Percentiles rank a stretch among this genome's conserved stretches.
Conservation (phyloP, 2,329 filamentous ascomycete genomes). For the Trichophyton rubrum region DNA sequence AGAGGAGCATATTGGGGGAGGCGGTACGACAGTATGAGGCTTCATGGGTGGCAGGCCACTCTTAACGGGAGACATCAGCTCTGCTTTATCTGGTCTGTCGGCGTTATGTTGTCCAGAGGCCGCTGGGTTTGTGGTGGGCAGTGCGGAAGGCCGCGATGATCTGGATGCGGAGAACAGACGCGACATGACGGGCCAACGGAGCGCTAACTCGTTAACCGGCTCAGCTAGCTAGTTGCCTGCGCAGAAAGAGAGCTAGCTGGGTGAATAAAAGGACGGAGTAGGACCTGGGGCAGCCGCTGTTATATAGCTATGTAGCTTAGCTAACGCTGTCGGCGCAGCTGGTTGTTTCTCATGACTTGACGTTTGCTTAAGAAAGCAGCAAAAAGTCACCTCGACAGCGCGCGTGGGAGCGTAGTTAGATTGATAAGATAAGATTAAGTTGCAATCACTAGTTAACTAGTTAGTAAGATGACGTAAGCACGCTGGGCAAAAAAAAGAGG, state of each 20-base stretch:
- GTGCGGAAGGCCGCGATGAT: neutral
- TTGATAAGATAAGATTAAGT: conserved; percentile 4
- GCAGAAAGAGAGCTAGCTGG: neutral
- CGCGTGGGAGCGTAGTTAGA: neutral
- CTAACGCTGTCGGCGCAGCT: neutral
- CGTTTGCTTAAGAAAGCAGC: neutral
- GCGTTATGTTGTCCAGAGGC: neutral
- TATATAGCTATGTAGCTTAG: neutral
- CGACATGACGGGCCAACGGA: conserved; percentile 1
- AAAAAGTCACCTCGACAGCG: neutral
- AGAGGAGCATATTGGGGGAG: conserved; percentile 8
- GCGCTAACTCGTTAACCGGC: neutral
- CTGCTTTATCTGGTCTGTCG: neutral
- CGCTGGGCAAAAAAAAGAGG: neutral
- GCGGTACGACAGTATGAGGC: conserved; percentile 11
- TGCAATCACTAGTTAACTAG: neutral
- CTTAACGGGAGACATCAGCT: conserved; percentile 1
- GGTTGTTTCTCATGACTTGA: neutral
- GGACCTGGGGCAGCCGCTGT: neutral
- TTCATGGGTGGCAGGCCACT: conserved; percentile 2
- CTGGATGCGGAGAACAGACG: conserved; percentile 6
- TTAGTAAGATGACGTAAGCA: neutral
- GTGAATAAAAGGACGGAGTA: neutral
- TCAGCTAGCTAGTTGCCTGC: neutral
- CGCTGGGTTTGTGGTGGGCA: conserved; percentile 5